Percentiles rank a stretch among this genome's conserved stretches.
These are phyloP conservation scores for Gracilaria domingensis DNA, from an alignment of 23 red algal species.

Conservation along the genomic window DNA sequence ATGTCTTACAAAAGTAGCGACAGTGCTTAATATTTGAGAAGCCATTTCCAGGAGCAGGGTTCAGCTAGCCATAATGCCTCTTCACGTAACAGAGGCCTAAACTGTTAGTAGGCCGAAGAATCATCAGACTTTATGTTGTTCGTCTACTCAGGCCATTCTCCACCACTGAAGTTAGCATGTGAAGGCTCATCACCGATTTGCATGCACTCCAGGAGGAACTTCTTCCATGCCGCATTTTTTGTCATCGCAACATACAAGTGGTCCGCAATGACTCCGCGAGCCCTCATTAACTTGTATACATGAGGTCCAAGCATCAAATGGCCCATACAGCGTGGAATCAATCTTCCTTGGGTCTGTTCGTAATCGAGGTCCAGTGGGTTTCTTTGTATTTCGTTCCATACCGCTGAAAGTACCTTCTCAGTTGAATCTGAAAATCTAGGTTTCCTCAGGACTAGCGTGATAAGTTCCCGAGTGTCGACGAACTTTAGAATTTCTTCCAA, in stretches of 20 bases:
- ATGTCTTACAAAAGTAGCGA: too few species aligned
- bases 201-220: background rate
- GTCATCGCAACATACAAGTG: background rate
- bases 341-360: background rate
- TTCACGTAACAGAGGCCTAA: too few species aligned
- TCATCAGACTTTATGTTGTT: too few species aligned
- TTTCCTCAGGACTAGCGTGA: background rate
- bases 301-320: conserved; percentile 27
- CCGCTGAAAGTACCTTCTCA: background rate
- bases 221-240: background rate
- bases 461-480: background rate
- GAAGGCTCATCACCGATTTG: background rate
- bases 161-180: too few species aligned
- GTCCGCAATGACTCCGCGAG: background rate
- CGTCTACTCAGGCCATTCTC: background rate
- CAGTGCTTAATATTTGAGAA: too few species aligned
- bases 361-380: background rate
- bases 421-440: background rate
- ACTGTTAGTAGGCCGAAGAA: background rate
- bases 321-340: background rate
- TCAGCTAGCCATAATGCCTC: too few species aligned
- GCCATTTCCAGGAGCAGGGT: too few species aligned
- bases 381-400: too few species aligned
- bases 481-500: conserved; percentile 14
- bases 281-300: conserved; percentile 14